Evolutionary conservation across 257 asterid species (phyloP).

Genomic region (Verbena officinalis): DNA sequence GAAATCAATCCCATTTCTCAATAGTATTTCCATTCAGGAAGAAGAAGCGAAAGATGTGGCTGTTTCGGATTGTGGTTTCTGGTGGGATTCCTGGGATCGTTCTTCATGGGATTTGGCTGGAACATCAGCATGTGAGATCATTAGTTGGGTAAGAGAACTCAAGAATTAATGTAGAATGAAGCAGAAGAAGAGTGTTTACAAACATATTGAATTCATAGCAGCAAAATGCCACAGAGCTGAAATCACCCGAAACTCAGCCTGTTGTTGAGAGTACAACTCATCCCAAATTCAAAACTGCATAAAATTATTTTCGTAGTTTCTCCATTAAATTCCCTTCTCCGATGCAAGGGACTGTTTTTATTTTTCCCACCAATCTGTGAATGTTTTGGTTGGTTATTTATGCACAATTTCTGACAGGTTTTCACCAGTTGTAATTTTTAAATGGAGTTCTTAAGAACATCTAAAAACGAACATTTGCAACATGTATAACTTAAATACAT

Average conservation of each 20-base stretch:
- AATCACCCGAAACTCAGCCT: too few species aligned
- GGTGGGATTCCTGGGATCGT: constrained; percentile 42
- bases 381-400: background rate
- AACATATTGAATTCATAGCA: constrained; percentile 42
- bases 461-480: background rate
- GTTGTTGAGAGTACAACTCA: constrained; percentile 38
- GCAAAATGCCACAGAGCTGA: constrained; percentile 58
- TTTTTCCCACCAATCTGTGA: background rate
- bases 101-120: constrained; percentile 33
- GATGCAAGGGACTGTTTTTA: constrained; percentile 15
- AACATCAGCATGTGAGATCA: constrained; percentile 15
- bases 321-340: background rate
- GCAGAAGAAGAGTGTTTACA: constrained; percentile 47
- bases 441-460: background rate
- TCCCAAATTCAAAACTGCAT: constrained; percentile 37
- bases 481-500: background rate
- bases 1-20: constrained; percentile 48
- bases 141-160: constrained; percentile 26
- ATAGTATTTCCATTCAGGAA: constrained; percentile 30
- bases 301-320: too few species aligned
- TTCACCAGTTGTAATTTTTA: background rate
- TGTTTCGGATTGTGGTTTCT: constrained; percentile 36
- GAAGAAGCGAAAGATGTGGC: constrained; percentile 29
- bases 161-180: constrained; percentile 49
- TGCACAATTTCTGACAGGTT: background rate